Evolutionary conservation across 352 stramenopile genomes (phyloP).

Genomic region (Phytophthora cryptogea): DNA sequence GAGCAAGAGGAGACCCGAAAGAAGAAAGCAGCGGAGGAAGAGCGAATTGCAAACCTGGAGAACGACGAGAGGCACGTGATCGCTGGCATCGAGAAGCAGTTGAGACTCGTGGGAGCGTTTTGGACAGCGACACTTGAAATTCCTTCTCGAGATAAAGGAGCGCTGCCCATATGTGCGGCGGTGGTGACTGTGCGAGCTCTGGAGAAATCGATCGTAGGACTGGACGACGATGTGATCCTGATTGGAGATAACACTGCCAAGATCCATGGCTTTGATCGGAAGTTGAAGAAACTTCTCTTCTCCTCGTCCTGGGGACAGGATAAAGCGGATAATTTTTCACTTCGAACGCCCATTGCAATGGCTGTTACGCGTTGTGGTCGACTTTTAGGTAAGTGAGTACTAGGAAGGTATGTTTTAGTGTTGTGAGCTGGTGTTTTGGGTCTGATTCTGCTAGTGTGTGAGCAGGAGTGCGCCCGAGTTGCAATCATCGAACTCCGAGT

Average conservation of each 20-base stretch:
- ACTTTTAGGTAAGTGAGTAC: conserved; percentile 27
- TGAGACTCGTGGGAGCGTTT: conserved; percentile 56
- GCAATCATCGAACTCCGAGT: conserved; percentile 36
- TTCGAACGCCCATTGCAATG: conserved; percentile 27
- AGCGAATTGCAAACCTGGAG: conserved; percentile 52
- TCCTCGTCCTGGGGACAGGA: conserved; percentile 18
- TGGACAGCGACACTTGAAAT: conserved; percentile 46
- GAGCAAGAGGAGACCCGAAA: conserved; percentile 35
- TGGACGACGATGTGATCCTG: conserved; percentile 43
- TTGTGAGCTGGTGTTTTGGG: neutral
- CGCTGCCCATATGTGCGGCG: conserved; percentile 31
- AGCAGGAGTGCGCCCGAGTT: conserved; percentile 33
- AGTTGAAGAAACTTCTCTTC: conserved; percentile 29
- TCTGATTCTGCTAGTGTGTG: conserved; percentile 41
- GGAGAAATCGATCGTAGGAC: conserved; percentile 33
- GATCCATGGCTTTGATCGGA: conserved; percentile 41
- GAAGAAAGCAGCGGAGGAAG: conserved; percentile 35
- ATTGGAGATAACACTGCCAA: conserved; percentile 34
- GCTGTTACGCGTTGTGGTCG: conserved; percentile 26
- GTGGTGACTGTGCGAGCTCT: conserved; percentile 28
- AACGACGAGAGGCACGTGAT: conserved; percentile 37
- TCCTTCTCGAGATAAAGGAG: neutral
- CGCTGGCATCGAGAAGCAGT: conserved; percentile 43
- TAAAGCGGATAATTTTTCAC: conserved; percentile 1
- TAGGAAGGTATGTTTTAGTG: neutral